Evolutionary conservation across 2,329 filamentous ascomycete genomes (phyloP).

Genomic region (Fusarium illudens): DNA sequence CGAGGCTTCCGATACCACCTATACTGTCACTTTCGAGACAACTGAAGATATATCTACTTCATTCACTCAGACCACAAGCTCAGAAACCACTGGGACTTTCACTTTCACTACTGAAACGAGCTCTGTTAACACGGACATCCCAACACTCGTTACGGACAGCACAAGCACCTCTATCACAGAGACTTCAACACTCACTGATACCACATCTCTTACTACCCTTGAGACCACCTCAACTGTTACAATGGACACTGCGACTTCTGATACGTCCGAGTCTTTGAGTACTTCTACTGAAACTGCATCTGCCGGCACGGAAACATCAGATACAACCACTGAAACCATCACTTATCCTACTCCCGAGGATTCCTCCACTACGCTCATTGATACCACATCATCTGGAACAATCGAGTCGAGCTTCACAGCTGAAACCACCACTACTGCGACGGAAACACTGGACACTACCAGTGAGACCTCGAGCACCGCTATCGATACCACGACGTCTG

Average conservation of each 20-base stretch:
- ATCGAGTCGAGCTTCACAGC: not conserved
- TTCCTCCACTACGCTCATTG: not conserved
- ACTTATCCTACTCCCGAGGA: not conserved
- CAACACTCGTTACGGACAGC: not conserved
- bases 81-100: not conserved
- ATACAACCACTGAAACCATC: not conserved
- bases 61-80: not conserved
- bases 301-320: not conserved
- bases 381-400: not conserved
- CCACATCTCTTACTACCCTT: not conserved
- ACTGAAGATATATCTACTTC: not conserved
- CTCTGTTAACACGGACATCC: not conserved
- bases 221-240: not conserved
- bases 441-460: not conserved
- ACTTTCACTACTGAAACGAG: not conserved
- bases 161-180: not conserved
- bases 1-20: conserved; percentile 2
- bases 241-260: not conserved
- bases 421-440: not conserved
- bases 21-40: not conserved
- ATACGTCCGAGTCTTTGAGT: not conserved
- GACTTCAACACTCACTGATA: not conserved
- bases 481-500: not conserved
- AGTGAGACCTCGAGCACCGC: not conserved
- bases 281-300: not conserved